Percentiles rank a stretch among this genome's conserved stretches.
Conservation (phyloP, 2,329 filamentous ascomycete genomes). For the Diplodia scrobiculata region DNA sequence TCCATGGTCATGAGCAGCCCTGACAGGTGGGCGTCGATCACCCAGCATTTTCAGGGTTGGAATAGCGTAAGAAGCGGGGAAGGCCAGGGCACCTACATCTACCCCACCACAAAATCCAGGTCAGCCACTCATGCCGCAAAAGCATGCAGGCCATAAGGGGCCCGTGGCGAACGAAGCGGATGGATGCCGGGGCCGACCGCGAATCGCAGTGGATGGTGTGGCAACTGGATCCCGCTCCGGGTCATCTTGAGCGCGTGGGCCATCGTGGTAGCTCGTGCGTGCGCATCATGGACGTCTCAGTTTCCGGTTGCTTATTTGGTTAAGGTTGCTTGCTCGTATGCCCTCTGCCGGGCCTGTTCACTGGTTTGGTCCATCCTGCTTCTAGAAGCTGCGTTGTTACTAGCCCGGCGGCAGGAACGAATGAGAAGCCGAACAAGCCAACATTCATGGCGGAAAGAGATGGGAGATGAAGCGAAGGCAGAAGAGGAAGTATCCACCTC, state of each 20-base stretch:
- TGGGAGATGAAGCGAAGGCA: not conserved
- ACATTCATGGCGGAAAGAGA: not conserved
- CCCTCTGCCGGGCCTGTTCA: not conserved
- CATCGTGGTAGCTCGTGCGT: slow-evolving; percentile 15
- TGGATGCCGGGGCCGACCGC: not conserved
- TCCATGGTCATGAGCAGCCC: slow-evolving; percentile 9
- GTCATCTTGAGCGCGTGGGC: slow-evolving; percentile 4
- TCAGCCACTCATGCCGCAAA: not conserved
- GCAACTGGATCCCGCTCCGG: not conserved
- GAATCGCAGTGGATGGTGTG: slow-evolving; percentile 9
- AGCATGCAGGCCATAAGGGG: slow-evolving; percentile 11
- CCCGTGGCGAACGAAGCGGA: not conserved
- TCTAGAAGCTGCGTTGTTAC: not conserved
- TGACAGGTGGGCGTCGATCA: not conserved
- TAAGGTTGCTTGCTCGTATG: not conserved
- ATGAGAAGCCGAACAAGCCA: not conserved
- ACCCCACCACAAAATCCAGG: slow-evolving; percentile 2
- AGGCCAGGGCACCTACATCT: not conserved
- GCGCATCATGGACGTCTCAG: not conserved
- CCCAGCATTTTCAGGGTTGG: not conserved
- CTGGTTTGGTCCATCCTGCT: not conserved
- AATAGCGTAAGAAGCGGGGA: not conserved
- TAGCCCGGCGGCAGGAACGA: not conserved
- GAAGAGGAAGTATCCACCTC: not conserved
- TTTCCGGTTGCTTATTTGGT: not conserved